Evolutionary conservation across 2,329 filamentous ascomycete species (phyloP), one percentile per base, ranked within the genome.

Genomic region (Elsinoe ampelina): DNA sequence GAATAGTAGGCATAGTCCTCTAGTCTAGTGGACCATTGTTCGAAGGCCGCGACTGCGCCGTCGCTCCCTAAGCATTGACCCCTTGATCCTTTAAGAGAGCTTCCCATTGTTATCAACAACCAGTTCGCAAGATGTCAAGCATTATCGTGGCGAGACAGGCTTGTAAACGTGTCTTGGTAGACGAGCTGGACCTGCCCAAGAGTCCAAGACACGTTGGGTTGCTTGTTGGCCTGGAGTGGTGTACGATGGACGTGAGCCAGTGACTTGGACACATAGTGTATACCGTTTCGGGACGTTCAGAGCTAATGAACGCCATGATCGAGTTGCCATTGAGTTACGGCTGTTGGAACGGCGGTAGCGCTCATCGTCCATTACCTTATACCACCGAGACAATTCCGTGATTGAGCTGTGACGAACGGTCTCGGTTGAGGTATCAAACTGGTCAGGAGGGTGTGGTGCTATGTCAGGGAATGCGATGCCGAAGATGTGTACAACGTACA

Each of bases 261-360:
- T 34, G 19, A 35, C 12, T 50, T 50, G 45, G 13, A 38, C 12
- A 2, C 15, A n/a, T n/a, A 38, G 36, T 13, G n/a, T 17, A 38
- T 30, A n/a, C 30, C 48, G 34, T 38, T 38, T 5, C 34, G 32
- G 48, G 13, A 20, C 48, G 48, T 7, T 38, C 2, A n/a, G 32
- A 48, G 22, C 30, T 35, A 48, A 34, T 12, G 26, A 35, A 35
- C 43, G 43, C 43, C 43, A 48, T 48, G 43, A 32, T 38, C 32
- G 36, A 19, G 48, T 52, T 52, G 48, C 32, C 34, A 52, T 36
- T 52, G 34, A 34, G 32, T 52, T 52, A 52, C 48, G 48, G 48
- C 48, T 36, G 48, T 13, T 52, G 17, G 15, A 38, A 36, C 22
- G 48, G 48, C 13, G 10, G 36, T 17, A 32, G 15, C n/a, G 22